These are phyloP conservation scores for Cryptococcus deneoformans DNA, from an alignment of 1,284 basidiomycete genomes.

Conservation along the genomic window DNA sequence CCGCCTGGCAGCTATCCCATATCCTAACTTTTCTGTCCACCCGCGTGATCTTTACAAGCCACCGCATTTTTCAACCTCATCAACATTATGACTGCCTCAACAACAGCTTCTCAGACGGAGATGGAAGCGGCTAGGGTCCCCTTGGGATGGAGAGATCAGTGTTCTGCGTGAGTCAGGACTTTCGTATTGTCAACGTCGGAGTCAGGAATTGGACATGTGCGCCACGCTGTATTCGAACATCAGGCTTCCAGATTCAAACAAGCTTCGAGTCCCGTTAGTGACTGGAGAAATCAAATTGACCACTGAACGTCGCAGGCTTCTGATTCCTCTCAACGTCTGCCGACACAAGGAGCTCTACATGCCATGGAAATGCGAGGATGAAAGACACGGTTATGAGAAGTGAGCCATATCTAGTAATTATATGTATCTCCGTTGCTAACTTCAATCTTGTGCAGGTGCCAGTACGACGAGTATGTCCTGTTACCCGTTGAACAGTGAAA, in stretches of 20 bases:
- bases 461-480: slow-evolving; percentile 78
- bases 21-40: neutral
- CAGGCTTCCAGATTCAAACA: no score
- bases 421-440: slow-evolving; percentile 12
- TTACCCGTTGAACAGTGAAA: neutral
- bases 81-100: slow-evolving; percentile 61
- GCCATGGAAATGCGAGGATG: slow-evolving; percentile 80
- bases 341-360: slow-evolving; percentile 67
- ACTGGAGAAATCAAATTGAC: no score
- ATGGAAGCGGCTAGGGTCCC: slow-evolving; percentile 74
- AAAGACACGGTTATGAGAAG: slow-evolving; percentile 71
- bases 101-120: slow-evolving; percentile 78
- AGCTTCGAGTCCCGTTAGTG: no score
- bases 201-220: no score
- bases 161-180: slow-evolving; percentile 70
- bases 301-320: slow-evolving; percentile 52
- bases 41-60: neutral
- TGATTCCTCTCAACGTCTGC: slow-evolving; percentile 82
- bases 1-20: neutral
- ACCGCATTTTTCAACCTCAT: neutral
- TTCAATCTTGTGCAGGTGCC: slow-evolving; percentile 59
- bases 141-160: slow-evolving; percentile 81
- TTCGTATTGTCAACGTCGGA: no score
- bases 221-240: no score
- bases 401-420: slow-evolving; percentile 44